These are phyloP conservation scores for Taphrina communis DNA, from an alignment of 1,139 yeast species.

Conservation along the genomic window DNA sequence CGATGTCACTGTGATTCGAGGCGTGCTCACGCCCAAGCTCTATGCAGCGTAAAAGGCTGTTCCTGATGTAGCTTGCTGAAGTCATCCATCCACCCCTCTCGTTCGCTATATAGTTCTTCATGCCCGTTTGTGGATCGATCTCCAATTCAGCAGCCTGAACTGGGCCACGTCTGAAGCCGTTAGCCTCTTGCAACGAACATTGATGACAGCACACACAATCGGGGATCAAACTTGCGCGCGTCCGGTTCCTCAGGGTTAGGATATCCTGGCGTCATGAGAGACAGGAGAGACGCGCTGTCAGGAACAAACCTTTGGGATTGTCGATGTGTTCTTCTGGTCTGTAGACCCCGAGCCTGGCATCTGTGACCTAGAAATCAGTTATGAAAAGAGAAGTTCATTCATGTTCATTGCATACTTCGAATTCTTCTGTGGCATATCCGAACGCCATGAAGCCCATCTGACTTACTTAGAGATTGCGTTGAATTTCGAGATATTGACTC, in stretches of 20 bases:
- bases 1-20: constrained; percentile 34
- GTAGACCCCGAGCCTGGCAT: constrained; percentile 48
- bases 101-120: constrained; percentile 47
- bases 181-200: not conserved
- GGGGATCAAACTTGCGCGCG: constrained; percentile 34
- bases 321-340: constrained; percentile 50
- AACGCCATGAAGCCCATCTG: constrained; percentile 47
- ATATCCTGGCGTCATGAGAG: constrained; percentile 5
- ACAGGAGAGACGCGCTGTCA: not conserved
- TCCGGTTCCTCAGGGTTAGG: constrained; percentile 33
- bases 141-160: constrained; percentile 43
- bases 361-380: constrained; percentile 44
- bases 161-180: constrained; percentile 47
- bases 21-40: constrained; percentile 46
- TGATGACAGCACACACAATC: not conserved
- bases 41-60: constrained; percentile 46
- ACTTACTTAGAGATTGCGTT: not conserved
- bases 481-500: not conserved
- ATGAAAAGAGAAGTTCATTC: not conserved
- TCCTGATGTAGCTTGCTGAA: constrained; percentile 47
- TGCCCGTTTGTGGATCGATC: constrained; percentile 46
- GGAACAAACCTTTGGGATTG: constrained; percentile 46
- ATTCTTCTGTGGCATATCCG: constrained; percentile 49
- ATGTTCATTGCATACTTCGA: constrained; percentile 43
- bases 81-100: constrained; percentile 49